Evolutionary conservation across 495 filamentous ascomycete genomes (phyloP), one percentile per base, ranked within the genome.

Genomic region (Neurospora terricola): DNA sequence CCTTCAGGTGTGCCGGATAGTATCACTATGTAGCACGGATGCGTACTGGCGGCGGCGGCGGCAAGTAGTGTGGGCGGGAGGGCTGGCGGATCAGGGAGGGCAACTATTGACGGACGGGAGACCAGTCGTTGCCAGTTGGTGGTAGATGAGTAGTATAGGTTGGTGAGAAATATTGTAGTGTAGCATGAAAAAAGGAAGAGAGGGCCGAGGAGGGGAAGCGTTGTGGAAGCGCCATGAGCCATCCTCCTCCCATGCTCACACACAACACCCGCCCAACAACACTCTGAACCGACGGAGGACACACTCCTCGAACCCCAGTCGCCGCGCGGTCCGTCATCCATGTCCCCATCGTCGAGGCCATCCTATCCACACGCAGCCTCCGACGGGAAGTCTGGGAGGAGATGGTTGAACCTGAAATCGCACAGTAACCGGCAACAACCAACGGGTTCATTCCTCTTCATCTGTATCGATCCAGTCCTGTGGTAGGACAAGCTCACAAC

Each of bases 41-140:
- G 54, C 30, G 16, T 48, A 27, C 73, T 9, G 45, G 38, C 21
- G 30, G 71, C 54, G 39, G 12, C 42, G 37, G 21, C 36, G 45
- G 68, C 37, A 66, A 71, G 14, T 34, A 23, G 39, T 37, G 42
- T 34, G 27, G 34, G 38, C 45, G 21, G 62, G 43, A 69, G 69
- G 39, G 62, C 21, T 62, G 21, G 27, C n/a, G 27, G 30, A 72
- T 16, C 59, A 54, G 40, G 69, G 48, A 70, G 69, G 74, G 71
- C 71, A 71, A 72, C 72, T 71, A 69, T 45, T 11, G 71, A 48
- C 73, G 62, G 74, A 72, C 38, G 30, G 42, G 73, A 48, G 69
- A 54, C 36, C 48, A 54, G 37, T 72, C 54, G 54, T 66, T 66
- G 54, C 54, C 54, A 66, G 54, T 66, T 66, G 54, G 27, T 66